Base-by-base conservation (phyloP, 2,329 filamentous ascomycete species). In the Venturia pyrina region DNA sequence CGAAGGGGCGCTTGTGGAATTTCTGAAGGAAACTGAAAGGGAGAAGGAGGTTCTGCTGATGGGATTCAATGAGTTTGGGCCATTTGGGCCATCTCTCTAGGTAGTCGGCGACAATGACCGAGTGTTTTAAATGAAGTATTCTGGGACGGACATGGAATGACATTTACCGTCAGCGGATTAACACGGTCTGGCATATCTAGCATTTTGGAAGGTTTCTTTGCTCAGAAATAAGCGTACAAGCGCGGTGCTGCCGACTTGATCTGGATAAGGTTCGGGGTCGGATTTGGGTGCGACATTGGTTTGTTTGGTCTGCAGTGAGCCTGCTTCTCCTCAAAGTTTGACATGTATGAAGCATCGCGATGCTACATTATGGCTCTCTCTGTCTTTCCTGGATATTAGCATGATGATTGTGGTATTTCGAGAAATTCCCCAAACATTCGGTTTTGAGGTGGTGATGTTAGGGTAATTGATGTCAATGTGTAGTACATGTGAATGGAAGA, bases 1-100 rank as follows among this genome's bases (percentile, higher is more conserved):
- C 1, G 65, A 66, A 7, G 60, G 61, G 15, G 7, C n/a, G 4
- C 7, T 37, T 7, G 21, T 66, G 7, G 64, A 66, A 56, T 32
- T 66, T 48, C 3, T 53, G 60, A 66, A 48, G 21, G 65, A 66
- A 44, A 44, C 37, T n/a, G 64, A 66, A 41, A 24, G 65, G n/a
- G 34, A 66, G 62, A 44, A 34, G 28, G 65, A 65, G 61, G 21
- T 63, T 46, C 19, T 59, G 37, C n/a, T 65, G 32, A 15, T 65
- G 53, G 48, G 53, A 28, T 46, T 57, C 24, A 41, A 32, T 57
- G 63, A 7, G 2, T 65, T 65, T 60, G 53, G 21, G 21, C 3
- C 11, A 6, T 65, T 65, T 60, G 53, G 21, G 21, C 3, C 11
- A 8, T 28, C 1, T 28, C 21, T 28, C 13, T 53, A 53, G 21